Evolutionary conservation across 2,329 filamentous ascomycete species (phyloP), one percentile per base, ranked within the genome.

Genomic region (Aspergillus udagawae): DNA sequence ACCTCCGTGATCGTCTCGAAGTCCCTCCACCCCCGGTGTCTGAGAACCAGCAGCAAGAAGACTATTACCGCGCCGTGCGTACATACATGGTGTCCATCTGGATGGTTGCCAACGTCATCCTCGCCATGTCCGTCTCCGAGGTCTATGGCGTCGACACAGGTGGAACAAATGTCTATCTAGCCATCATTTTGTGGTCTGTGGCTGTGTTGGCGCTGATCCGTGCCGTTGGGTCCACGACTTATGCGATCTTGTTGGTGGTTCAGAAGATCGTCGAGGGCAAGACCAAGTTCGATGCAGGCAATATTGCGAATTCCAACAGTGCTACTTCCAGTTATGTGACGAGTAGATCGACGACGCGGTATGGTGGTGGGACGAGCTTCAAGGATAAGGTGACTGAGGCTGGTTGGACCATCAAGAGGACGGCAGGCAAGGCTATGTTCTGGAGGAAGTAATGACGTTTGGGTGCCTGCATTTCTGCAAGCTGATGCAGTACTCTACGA

Each of bases 11-110:
- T 70, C 84, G 94, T 48, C 82, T 99, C 66, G 92, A 96, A 72
- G 93, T 97, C 0, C 80, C 89, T 10, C 72, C 75, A 12, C 73
- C 83, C 0, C 74, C 79, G 0, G 66, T 85, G 17, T 86, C 84
- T 47, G 93, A 97, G 66, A 80, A 84, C 0, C 94, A 97, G 77
- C 78, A 92, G 76, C 94, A 99, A 74, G 94, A 99, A 75, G 94
- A 99, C 77, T 99, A 99, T 82, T 99, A 99, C 83, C 91, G 92
- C 73, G 91, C 89, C 44, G 94, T 99, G 53, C 87, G 94, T 54
- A 99, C 94, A 0, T 99, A 99, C 85, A 95, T 99, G 87, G 94
- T 99, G 12, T 86, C 96, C 47, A 83, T 87, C 49, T 99, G 94
- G 94, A 91, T 99, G 83, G 83, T 95, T 38, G 86, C 87, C 67